A percentile compares a stretch with the other conserved stretches of the same genome.
These are phyloP conservation scores for Lotus japonicus DNA, from an alignment of 306 rosid species.

Conservation along the genomic window DNA sequence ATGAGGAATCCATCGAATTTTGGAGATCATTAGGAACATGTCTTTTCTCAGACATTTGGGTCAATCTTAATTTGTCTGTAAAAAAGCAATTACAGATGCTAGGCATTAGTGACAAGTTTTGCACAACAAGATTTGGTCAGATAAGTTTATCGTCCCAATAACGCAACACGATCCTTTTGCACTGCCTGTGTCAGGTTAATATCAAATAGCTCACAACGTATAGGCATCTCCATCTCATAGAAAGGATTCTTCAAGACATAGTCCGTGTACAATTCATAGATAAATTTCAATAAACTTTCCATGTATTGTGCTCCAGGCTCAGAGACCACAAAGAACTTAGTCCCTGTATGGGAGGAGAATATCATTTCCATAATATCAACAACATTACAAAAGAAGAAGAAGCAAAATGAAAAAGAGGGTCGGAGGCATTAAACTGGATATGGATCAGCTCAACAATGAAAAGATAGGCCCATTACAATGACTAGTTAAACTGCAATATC, in stretches of 20 bases:
- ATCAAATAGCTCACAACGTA: slow-evolving; percentile 89
- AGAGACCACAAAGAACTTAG: slow-evolving; percentile 78
- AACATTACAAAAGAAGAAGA: no score
- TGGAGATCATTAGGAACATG: not conserved
- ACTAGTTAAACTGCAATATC: not conserved
- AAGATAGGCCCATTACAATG: not conserved
- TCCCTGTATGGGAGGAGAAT: slow-evolving; percentile 49
- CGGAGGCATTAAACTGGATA: not conserved
- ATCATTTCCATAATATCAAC: not conserved
- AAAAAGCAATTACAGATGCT: slow-evolving; percentile 6
- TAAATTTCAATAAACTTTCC: slow-evolving; percentile 68
- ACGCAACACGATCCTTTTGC: slow-evolving; percentile 80
- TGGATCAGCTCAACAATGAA: not conserved
- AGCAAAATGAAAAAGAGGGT: no score
- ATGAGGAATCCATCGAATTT: not conserved
- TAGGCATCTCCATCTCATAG: slow-evolving; percentile 99
- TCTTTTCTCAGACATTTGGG: not conserved
- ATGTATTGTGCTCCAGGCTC: slow-evolving; percentile 80
- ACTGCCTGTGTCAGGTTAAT: slow-evolving; percentile 64
- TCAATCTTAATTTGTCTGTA: not conserved
- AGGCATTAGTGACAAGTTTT: not conserved
- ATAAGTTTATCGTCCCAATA: slow-evolving; percentile 54
- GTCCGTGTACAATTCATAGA: slow-evolving; percentile 79
- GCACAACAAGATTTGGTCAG: not conserved
- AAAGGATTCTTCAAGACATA: slow-evolving; percentile 91